These are phyloP conservation scores for Zasmidium angulare DNA, from an alignment of 2,329 filamentous ascomycete genomes.

Conservation along the genomic window DNA sequence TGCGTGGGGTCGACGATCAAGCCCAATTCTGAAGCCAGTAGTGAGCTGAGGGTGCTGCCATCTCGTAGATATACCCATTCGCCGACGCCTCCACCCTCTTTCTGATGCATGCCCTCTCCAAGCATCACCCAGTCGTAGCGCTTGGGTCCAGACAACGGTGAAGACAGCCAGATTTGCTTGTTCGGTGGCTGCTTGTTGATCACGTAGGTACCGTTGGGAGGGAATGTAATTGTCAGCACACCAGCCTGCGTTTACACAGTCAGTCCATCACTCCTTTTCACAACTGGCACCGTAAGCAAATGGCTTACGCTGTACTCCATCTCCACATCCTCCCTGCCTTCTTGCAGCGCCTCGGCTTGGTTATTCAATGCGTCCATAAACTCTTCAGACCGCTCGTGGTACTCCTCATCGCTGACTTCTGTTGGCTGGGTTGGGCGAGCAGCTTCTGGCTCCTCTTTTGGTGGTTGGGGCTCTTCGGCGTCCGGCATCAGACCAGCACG, in stretches of 20 bases:
- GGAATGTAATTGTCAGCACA: constrained; percentile 74
- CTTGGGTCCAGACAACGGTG: constrained; percentile 86
- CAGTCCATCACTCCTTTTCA: not conserved
- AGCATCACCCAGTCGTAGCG: constrained; percentile 84
- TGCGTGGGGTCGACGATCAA: constrained; percentile 54
- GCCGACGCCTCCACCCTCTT: constrained; percentile 71
- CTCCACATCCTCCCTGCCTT: constrained; percentile 73
- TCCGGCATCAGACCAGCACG: constrained; percentile 44
- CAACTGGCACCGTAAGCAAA: not conserved
- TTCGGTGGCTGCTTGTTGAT: constrained; percentile 99
- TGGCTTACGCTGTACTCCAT: constrained; percentile 82
- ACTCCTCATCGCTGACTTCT: constrained; percentile 67
- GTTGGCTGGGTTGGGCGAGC: constrained; percentile 51
- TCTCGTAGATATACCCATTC: constrained; percentile 89
- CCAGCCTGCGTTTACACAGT: constrained; percentile 62
- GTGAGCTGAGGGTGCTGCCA: constrained; percentile 68
- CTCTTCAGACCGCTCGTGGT: constrained; percentile 73
- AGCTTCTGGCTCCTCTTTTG: constrained; percentile 34
- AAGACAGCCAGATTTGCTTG: constrained; percentile 95
- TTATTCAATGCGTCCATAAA: constrained; percentile 65
- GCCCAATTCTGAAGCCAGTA: constrained; percentile 75
- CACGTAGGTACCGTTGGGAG: constrained; percentile 76
- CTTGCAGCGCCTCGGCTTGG: constrained; percentile 71
- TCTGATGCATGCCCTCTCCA: constrained; percentile 72
- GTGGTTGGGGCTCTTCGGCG: constrained; percentile 40